phyloP scores from a whole-genome alignment of 805 yeast species.

The Debaryomyces hansenii region DNA sequence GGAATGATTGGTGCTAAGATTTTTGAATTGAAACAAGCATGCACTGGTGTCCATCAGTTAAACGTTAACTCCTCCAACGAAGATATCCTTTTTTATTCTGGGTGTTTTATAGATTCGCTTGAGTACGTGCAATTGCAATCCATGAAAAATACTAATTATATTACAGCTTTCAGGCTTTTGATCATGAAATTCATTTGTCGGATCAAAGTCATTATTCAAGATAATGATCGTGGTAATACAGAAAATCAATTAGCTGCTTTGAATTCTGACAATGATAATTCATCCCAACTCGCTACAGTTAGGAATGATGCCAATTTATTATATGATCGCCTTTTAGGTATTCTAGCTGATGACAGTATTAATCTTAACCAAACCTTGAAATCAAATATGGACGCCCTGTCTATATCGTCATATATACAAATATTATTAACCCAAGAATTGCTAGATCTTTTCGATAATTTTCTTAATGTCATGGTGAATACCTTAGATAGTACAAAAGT shows the following conservation, averaged over 20 bases:
- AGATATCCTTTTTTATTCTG: conserved; percentile 3
- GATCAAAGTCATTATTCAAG: background rate
- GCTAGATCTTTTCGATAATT: conserved; percentile 48
- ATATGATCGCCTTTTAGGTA: conserved; percentile 4
- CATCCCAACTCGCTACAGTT: background rate
- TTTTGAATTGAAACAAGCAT: conserved; percentile 29
- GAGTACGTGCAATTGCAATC: conserved; percentile 15
- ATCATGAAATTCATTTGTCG: conserved; percentile 10
- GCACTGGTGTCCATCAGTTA: background rate
- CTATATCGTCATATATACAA: conserved; percentile 16
- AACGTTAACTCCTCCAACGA: conserved; percentile 3
- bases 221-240: background rate
- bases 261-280: conserved; percentile 8
- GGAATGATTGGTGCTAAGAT: conserved; percentile 60
- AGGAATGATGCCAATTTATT: background rate
- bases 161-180: conserved; percentile 13
- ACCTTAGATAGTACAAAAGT: conserved; percentile 30
- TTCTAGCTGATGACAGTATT: conserved; percentile 9
- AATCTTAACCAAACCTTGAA: conserved; percentile 7
- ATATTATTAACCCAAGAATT: conserved; percentile 31
- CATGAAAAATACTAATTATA: conserved; percentile 7
- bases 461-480: conserved; percentile 47
- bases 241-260: conserved; percentile 7
- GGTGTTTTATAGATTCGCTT: conserved; percentile 8
- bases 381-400: conserved; percentile 12